Percentiles rank a stretch among this genome's conserved stretches.
Evolutionary conservation across 169 alveolate species (phyloP).

Genomic region (Cryptosporidium tyzzeri): DNA sequence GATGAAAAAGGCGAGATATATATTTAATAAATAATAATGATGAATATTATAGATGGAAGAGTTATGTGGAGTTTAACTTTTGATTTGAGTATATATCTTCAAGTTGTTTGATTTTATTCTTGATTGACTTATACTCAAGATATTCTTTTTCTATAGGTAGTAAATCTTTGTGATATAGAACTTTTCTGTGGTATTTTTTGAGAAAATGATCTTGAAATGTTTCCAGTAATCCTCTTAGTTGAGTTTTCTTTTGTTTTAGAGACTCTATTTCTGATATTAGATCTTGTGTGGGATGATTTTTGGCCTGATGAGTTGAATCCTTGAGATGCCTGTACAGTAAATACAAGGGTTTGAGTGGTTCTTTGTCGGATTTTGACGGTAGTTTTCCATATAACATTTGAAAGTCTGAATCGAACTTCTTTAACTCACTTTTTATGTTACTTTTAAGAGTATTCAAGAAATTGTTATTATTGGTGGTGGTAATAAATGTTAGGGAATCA

Average conservation of each 20-base stretch:
- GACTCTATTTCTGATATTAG: slow-evolving; percentile 77
- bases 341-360: slow-evolving; percentile 91
- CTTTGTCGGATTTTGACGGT: slow-evolving; percentile 89
- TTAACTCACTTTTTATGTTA: slow-evolving; percentile 87
- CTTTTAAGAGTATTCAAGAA: slow-evolving; percentile 79
- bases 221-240: slow-evolving; percentile 86
- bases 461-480: no score
- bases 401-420: slow-evolving; percentile 86
- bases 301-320: slow-evolving; percentile 72
- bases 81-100: slow-evolving; percentile 77
- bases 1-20: neutral
- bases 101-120: slow-evolving; percentile 84
- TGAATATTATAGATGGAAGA: neutral
- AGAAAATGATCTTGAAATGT: slow-evolving; percentile 88
- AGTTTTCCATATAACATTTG: slow-evolving; percentile 77
- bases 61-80: neutral
- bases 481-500: neutral
- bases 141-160: slow-evolving; percentile 91
- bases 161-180: slow-evolving; percentile 90
- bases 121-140: slow-evolving; percentile 88
- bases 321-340: slow-evolving; percentile 86
- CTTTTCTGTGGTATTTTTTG: slow-evolving; percentile 88
- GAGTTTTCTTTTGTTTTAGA: slow-evolving; percentile 83
- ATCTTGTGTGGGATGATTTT: slow-evolving; percentile 24
- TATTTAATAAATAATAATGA: neutral